A percentile compares a stretch with the other conserved stretches of the same genome.
Conservation (phyloP, 768 basidiomycete species). For the Leccinum ochraceum region DNA sequence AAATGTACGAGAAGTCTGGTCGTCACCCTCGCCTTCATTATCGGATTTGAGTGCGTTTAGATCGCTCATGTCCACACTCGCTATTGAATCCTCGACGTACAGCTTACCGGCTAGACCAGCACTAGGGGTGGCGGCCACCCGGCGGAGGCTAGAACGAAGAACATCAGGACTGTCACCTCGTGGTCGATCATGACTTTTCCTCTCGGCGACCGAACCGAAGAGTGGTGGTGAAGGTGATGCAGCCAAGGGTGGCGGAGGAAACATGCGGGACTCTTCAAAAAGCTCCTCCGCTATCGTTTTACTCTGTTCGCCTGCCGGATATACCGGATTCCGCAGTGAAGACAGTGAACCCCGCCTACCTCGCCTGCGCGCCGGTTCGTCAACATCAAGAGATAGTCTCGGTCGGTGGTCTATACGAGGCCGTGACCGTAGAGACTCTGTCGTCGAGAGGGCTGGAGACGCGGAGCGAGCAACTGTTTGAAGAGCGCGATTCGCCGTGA, state of each 20-base stretch:
- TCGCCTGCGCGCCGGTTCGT: constrained; percentile 17
- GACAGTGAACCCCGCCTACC: constrained; percentile 31
- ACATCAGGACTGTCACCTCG: constrained; percentile 25
- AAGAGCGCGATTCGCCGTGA: constrained; percentile 40
- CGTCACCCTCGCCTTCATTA: constrained; percentile 28
- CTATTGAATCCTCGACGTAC: constrained; percentile 27
- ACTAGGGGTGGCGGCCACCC: constrained; percentile 8
- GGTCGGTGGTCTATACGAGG: constrained; percentile 20
- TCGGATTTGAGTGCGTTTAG: constrained; percentile 32
- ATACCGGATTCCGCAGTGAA: constrained; percentile 28
- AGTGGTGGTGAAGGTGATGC: constrained; percentile 5
- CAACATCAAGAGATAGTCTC: constrained; percentile 17
- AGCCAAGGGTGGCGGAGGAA: neutral
- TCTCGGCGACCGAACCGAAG: constrained; percentile 9
- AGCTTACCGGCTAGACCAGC: constrained; percentile 5
- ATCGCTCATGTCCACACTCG: constrained; percentile 34
- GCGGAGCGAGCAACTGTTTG: constrained; percentile 22
- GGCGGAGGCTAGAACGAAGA: constrained; percentile 19
- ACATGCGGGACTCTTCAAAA: neutral
- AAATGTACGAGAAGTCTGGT: constrained; percentile 27
- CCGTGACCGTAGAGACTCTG: constrained; percentile 19
- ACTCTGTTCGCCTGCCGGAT: constrained; percentile 11
- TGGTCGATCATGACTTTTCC: constrained; percentile 10
- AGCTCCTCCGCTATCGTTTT: constrained; percentile 24
- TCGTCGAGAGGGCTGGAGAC: constrained; percentile 26